These are phyloP conservation scores for Aspergillus sp. DNA, from an alignment of 2,329 filamentous ascomycete genomes.

Conservation along the genomic window DNA sequence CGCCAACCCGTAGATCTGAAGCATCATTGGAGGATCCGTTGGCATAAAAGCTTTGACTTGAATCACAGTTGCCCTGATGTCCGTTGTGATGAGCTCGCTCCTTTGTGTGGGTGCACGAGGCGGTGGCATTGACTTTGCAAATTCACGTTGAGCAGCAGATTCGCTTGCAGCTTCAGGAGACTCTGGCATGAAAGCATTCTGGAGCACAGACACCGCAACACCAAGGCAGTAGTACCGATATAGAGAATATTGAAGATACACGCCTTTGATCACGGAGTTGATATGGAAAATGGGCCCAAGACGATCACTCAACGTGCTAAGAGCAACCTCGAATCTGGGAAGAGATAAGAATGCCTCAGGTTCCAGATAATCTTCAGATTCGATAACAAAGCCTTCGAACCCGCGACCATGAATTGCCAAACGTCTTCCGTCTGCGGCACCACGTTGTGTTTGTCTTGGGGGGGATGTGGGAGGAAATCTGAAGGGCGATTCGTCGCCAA, in stretches of 20 bases:
- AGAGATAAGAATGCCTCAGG: constrained; percentile 79
- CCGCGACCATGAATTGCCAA: constrained; percentile 76
- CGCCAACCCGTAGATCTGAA: constrained; percentile 80
- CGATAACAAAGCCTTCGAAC: constrained; percentile 85
- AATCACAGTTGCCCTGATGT: constrained; percentile 74
- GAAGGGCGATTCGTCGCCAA: constrained; percentile 59
- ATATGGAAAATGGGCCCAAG: constrained; percentile 86
- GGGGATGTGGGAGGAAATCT: constrained; percentile 49
- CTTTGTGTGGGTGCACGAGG: constrained; percentile 23
- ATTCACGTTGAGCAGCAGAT: constrained; percentile 9
- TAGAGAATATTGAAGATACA: constrained; percentile 84
- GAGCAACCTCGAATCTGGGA: constrained; percentile 79
- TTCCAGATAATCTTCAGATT: constrained; percentile 79
- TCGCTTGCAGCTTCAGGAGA: constrained; percentile 4
- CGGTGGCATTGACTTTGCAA: constrained; percentile 18
- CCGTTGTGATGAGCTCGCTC: constrained; percentile 70
- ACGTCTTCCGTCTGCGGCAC: constrained; percentile 69
- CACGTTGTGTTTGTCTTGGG: constrained; percentile 34
- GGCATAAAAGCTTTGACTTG: constrained; percentile 89
- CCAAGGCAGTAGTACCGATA: constrained; percentile 89
- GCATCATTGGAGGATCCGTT: constrained; percentile 81
- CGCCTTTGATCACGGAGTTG: constrained; percentile 71
- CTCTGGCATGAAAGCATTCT: constrained; percentile 55
- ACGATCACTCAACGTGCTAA: constrained; percentile 79
- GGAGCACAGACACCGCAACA: constrained; percentile 71